Conservation (phyloP, 2,329 filamentous ascomycete genomes). For the Endoconidiophora polonica region DNA sequence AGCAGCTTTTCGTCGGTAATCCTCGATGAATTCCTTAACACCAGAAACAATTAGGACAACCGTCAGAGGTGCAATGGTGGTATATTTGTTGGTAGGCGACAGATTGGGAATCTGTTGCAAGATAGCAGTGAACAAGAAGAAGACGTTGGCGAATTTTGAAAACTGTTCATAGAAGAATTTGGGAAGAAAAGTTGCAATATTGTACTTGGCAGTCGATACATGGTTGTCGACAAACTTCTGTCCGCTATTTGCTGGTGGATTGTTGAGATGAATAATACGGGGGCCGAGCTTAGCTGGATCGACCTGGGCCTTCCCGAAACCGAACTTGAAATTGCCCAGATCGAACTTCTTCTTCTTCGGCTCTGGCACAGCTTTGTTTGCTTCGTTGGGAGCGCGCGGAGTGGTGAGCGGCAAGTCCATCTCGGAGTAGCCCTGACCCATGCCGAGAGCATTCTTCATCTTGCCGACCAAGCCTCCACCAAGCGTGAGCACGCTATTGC, state of each 20-base stretch:
- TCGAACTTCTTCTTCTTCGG: slow-evolving; percentile 42
- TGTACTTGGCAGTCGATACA: slow-evolving; percentile 96
- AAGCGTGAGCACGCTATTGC: slow-evolving; percentile 77
- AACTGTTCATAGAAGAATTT: slow-evolving; percentile 98
- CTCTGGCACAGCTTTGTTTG: slow-evolving; percentile 19
- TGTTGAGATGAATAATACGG: slow-evolving; percentile 88
- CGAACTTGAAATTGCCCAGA: slow-evolving; percentile 74
- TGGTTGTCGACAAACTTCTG: slow-evolving; percentile 95
- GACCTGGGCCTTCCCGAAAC: slow-evolving; percentile 66
- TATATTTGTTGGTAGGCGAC: slow-evolving; percentile 88
- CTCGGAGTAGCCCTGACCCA: slow-evolving; percentile 80
- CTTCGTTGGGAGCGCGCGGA: slow-evolving; percentile 22
- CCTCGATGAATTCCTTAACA: slow-evolving; percentile 84
- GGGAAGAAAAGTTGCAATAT: slow-evolving; percentile 75
- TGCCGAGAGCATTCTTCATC: slow-evolving; percentile 80
- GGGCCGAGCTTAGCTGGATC: slow-evolving; percentile 87
- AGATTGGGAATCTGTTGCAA: slow-evolving; percentile 91
- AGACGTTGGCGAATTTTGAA: slow-evolving; percentile 96
- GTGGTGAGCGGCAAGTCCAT: slow-evolving; percentile 96
- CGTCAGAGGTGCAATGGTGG: slow-evolving; percentile 84
- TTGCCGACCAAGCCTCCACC: slow-evolving; percentile 75
- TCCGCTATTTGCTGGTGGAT: slow-evolving; percentile 72
- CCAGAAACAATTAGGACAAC: slow-evolving; percentile 90
- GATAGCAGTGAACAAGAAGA: slow-evolving; percentile 93
- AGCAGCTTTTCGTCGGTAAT: slow-evolving; percentile 74